phyloP scores from a whole-genome alignment of 1,284 basidiomycete species.

The Marasmius tenuissimus region DNA sequence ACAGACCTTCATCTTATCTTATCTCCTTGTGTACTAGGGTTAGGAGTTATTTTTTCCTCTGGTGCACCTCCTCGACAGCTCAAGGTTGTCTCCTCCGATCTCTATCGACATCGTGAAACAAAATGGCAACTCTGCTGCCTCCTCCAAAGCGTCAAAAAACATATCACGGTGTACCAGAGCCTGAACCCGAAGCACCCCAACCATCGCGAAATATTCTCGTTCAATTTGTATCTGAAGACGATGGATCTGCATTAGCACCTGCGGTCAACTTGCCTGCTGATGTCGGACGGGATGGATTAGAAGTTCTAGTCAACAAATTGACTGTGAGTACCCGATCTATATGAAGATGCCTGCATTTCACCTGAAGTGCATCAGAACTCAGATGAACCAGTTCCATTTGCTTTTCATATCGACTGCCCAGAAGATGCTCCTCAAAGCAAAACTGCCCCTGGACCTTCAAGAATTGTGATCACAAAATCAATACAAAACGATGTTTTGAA shows the following conservation, averaged over 20 bases:
- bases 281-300: constrained; percentile 80
- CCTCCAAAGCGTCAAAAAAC: constrained; percentile 85
- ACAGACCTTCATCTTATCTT: not conserved
- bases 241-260: constrained; percentile 79
- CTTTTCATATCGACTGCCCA: constrained; percentile 81
- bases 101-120: not conserved
- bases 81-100: too few relatives aligned
- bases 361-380: constrained; percentile 5
- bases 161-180: constrained; percentile 71
- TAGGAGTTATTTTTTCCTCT: not conserved
- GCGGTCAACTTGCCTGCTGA: constrained; percentile 87
- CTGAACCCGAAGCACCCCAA: constrained; percentile 52
- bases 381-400: constrained; percentile 88
- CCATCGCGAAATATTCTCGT: constrained; percentile 77
- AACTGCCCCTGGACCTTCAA: constrained; percentile 60
- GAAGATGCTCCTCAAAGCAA: constrained; percentile 41
- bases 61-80: not conserved
- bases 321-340: constrained; percentile 24
- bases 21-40: not conserved
- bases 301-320: constrained; percentile 85
- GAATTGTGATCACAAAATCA: constrained; percentile 78
- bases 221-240: constrained; percentile 88
- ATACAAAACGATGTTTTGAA: constrained; percentile 78
- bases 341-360: not conserved
- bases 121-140: constrained; percentile 80